A percentile compares a stretch with the other conserved stretches of the same genome.
Conservation (phyloP, 1,139 yeast species). For the Eremothecium sinecaudum region DNA sequence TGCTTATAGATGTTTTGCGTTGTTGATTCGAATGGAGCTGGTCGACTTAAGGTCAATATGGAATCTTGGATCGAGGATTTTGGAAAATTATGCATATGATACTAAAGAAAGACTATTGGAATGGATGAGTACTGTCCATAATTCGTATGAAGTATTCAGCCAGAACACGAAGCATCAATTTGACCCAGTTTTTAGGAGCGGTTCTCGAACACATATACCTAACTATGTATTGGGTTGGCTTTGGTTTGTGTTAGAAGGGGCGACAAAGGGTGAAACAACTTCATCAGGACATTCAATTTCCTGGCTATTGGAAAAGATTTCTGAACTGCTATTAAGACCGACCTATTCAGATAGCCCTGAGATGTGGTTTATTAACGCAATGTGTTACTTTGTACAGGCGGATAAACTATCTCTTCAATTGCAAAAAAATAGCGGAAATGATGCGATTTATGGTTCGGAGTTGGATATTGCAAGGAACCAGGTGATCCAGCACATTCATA, state of each 20-base stretch:
- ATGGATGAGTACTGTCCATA: slow-evolving; percentile 27
- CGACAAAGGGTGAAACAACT: slow-evolving; percentile 11
- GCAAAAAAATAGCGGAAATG: slow-evolving; percentile 3
- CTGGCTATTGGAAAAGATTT: slow-evolving; percentile 21
- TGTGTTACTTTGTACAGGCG: slow-evolving; percentile 25
- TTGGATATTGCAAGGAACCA: slow-evolving; percentile 21
- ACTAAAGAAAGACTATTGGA: slow-evolving; percentile 24
- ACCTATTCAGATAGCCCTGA: slow-evolving; percentile 30
- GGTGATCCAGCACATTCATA: slow-evolving; percentile 20
- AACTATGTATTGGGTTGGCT: slow-evolving; percentile 31
- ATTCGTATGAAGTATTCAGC: slow-evolving; percentile 18
- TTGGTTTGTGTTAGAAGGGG: slow-evolving; percentile 28
- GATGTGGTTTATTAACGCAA: slow-evolving; percentile 26
- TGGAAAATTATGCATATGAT: slow-evolving; percentile 17
- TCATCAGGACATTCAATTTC: slow-evolving; percentile 5
- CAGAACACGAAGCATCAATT: slow-evolving; percentile 19
- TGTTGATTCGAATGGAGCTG: slow-evolving; percentile 39
- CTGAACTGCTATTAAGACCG: slow-evolving; percentile 24
- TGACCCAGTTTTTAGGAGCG: slow-evolving; percentile 32
- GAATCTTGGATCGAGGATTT: slow-evolving; percentile 47
- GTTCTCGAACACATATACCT: slow-evolving; percentile 33
- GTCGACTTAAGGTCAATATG: slow-evolving; percentile 49
- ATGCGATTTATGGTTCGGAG: slow-evolving; percentile 13
- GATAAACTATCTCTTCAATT: slow-evolving; percentile 18
- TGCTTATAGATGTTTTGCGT: slow-evolving; percentile 45